A percentile compares a stretch with the other conserved stretches of the same genome.
These are phyloP conservation scores for Salix suchowensis DNA, from an alignment of 345 rosid genomes.

Conservation along the genomic window DNA sequence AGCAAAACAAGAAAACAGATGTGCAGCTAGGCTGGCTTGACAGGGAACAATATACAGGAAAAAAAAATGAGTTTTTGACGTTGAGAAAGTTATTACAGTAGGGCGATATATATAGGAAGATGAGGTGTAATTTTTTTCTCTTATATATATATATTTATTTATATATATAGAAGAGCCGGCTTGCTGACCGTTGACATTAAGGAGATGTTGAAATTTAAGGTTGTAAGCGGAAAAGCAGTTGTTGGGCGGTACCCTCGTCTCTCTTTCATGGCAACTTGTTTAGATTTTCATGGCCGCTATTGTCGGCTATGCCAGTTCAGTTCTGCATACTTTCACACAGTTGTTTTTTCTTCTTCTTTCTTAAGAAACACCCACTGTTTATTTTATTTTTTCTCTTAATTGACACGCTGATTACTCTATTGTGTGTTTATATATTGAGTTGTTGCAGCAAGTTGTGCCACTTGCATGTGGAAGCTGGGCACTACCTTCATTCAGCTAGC, in stretches of 20 bases:
- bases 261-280: not conserved
- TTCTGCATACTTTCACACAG: not conserved
- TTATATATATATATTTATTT: too few species aligned
- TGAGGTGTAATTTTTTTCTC: not conserved
- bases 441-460: not conserved
- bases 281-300: not conserved
- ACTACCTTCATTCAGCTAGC: too few species aligned
- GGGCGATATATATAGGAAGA: not conserved
- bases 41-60: too few species aligned
- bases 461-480: not conserved
- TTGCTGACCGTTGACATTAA: constrained; percentile 68
- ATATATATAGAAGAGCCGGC: constrained; percentile 31
- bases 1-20: not conserved
- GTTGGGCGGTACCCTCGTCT: not conserved
- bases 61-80: not conserved
- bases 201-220: not conserved
- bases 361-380: too few species aligned
- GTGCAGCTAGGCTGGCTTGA: not conserved
- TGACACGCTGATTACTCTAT: too few species aligned
- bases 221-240: not conserved
- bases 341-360: not conserved
- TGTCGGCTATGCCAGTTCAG: not conserved
- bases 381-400: too few species aligned
- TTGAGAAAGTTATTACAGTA: not conserved
- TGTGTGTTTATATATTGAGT: not conserved